Evolutionary conservation across 345 rosid species (phyloP), one percentile per base, ranked within the genome.

Genomic region (Raphanus sativus): DNA sequence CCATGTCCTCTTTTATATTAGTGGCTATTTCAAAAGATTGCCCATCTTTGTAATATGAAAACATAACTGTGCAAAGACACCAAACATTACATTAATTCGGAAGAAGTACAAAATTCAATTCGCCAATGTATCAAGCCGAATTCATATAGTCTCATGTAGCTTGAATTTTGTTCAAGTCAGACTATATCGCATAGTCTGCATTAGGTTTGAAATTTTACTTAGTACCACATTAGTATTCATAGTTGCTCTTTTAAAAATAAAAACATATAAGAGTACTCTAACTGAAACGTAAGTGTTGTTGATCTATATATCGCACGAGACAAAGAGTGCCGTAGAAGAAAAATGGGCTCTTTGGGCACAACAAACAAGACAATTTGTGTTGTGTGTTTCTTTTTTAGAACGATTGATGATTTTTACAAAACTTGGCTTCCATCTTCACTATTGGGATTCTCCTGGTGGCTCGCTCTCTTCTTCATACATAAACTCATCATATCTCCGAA

Each of bases 401-500:
- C 15, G 34, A 67, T 21, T 32, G 2, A 34, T 62, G 56, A 69
- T 52, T 62, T 48, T 34, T 69, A 52, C 69, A 67, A 17, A 60
- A 32, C 15, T 68, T 42, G 52, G n/a, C 60, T 69, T 76, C 29
- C 40, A 52, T 52, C 8, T 50, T 78, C 77, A 84, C 50, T 80
- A 75, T 63, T 76, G 56, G 9, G 71, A 32, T 67, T 50, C 77
- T 60, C 50, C n/a, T 26, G 73, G 59, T 79, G 61, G 11, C 33
- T 74, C 48, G 63, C 62, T 73, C 69, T 50, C 62, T 55, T 67
- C 69, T 8, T 45, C 75, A 21, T 36, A 64, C 11, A 72, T 45
- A 25, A 80, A 66, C 61, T 65, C 75, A 65, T 65, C 75, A 77
- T 77, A 70, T 28, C 17, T 79, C 38, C 33, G 76, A 64, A 88